Percentiles rank a stretch among this genome's conserved stretches.
Evolutionary conservation across 345 rosid species (phyloP).

Genomic region (Trapa incisa): DNA sequence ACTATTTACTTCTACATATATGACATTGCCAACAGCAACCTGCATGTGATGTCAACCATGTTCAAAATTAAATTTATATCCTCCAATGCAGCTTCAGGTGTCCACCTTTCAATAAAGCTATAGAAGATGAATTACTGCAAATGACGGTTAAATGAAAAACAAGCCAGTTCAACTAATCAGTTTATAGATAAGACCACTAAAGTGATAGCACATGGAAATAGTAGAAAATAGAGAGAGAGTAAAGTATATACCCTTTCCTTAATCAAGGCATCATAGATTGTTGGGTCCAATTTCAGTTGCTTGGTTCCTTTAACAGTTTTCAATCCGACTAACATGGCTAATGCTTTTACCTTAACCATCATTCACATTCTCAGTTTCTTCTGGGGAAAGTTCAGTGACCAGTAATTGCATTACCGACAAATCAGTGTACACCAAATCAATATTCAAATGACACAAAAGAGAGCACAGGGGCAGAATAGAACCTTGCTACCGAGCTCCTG

Average conservation of each 20-base stretch:
- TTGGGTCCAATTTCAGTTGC: slow-evolving; percentile 93
- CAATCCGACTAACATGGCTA: slow-evolving; percentile 84
- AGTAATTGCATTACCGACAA: slow-evolving; percentile 17
- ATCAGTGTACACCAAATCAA: slow-evolving; percentile 6
- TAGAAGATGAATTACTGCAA: background rate
- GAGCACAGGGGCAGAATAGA: slow-evolving; percentile 60
- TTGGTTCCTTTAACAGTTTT: slow-evolving; percentile 97
- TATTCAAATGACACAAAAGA: background rate
- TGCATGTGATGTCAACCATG: slow-evolving; percentile 14
- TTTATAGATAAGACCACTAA: background rate
- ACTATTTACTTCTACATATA: slow-evolving; percentile 91
- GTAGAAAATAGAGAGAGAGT: slow-evolving; percentile 1
- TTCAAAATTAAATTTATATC: background rate
- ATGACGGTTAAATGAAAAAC: background rate
- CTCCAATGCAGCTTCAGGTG: background rate
- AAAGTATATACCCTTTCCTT: slow-evolving; percentile 63
- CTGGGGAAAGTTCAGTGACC: slow-evolving; percentile 99
- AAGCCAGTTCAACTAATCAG: background rate
- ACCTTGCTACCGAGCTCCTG: slow-evolving; percentile 99
- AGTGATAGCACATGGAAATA: background rate
- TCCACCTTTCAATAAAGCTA: background rate
- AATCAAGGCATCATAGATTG: slow-evolving; percentile 90
- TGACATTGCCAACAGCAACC: slow-evolving; percentile 99
- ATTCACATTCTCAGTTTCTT: slow-evolving; percentile 79
- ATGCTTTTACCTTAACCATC: slow-evolving; percentile 99